These are phyloP conservation scores for Pichia norvegensis DNA, from an alignment of 1,139 yeast species.

Conservation along the genomic window DNA sequence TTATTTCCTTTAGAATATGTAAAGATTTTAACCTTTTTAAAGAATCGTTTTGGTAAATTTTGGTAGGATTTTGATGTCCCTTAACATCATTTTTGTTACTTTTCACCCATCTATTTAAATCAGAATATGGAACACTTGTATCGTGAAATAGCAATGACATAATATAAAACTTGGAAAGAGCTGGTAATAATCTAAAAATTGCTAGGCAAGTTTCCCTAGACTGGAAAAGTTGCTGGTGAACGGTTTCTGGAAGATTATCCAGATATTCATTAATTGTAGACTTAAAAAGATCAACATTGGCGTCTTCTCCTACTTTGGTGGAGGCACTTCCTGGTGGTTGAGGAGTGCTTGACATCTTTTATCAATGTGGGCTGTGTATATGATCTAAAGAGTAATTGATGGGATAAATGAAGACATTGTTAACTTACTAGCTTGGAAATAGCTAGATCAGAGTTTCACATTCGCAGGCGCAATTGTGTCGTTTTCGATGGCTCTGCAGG, in stretches of 20 bases:
- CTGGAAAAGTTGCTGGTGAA: conserved; percentile 68
- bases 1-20: conserved; percentile 65
- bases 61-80: conserved; percentile 33
- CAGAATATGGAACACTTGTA: conserved; percentile 57
- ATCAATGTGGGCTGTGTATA: neutral
- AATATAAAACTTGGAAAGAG: conserved; percentile 80
- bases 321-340: conserved; percentile 4
- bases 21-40: conserved; percentile 67
- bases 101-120: conserved; percentile 65
- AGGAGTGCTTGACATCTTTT: conserved; percentile 4
- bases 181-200: conserved; percentile 77
- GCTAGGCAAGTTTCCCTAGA: conserved; percentile 94
- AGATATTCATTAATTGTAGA: conserved; percentile 83
- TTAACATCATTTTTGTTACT: conserved; percentile 26
- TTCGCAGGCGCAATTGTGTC: too few relatives aligned
- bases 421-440: too few relatives aligned
- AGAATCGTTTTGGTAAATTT: conserved; percentile 62
- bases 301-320: neutral
- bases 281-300: conserved; percentile 35
- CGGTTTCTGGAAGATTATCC: conserved; percentile 80
- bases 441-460: too few relatives aligned
- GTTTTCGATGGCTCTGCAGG: too few relatives aligned
- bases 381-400: neutral
- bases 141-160: conserved; percentile 84
- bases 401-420: too few relatives aligned